A percentile compares a stretch with the other conserved stretches of the same genome.
phyloP scores from a whole-genome alignment of 2,329 filamentous ascomycete genomes.

The Fusarium sp. region DNA sequence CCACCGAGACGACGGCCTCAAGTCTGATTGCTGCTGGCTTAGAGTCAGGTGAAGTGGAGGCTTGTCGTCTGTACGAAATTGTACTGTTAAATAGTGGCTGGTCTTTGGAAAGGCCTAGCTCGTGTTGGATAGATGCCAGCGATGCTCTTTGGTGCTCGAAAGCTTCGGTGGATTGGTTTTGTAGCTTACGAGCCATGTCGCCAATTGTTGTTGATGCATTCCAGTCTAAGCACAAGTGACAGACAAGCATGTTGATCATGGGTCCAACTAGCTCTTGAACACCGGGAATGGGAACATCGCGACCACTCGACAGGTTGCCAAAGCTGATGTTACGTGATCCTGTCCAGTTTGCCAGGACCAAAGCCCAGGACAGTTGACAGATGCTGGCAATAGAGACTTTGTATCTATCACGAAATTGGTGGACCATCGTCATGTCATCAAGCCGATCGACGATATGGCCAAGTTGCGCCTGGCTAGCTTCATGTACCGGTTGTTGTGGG shows the following conservation, averaged over 20 bases:
- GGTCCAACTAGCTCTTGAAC: slow-evolving; percentile 6
- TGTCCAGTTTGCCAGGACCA: slow-evolving; percentile 11
- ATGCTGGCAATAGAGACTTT: slow-evolving; percentile 4
- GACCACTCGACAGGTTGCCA: slow-evolving; percentile 9
- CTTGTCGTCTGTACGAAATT: slow-evolving; percentile 6
- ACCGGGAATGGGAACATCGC: slow-evolving; percentile 4
- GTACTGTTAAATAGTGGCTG: slow-evolving; percentile 11
- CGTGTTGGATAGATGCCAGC: slow-evolving; percentile 12
- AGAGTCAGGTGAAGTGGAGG: neutral
- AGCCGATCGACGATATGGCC: slow-evolving; percentile 1
- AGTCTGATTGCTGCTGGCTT: slow-evolving; percentile 7
- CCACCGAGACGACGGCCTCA: neutral
- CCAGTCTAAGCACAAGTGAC: slow-evolving; percentile 3
- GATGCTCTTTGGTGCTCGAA: slow-evolving; percentile 8
- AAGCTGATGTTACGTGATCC: slow-evolving; percentile 7
- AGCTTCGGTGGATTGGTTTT: neutral
- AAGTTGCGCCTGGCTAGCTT: slow-evolving; percentile 5
- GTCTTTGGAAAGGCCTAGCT: slow-evolving; percentile 4
- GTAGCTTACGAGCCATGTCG: slow-evolving; percentile 1
- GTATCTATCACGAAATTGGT: slow-evolving; percentile 3
- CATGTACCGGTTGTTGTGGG: neutral
- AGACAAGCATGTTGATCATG: slow-evolving; percentile 10
- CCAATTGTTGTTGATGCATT: slow-evolving; percentile 1
- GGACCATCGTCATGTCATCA: slow-evolving; percentile 4
- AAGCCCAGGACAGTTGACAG: slow-evolving; percentile 6